Evolutionary conservation across 179 eudicot species (phyloP).

Genomic region (Beta lomatogona): DNA sequence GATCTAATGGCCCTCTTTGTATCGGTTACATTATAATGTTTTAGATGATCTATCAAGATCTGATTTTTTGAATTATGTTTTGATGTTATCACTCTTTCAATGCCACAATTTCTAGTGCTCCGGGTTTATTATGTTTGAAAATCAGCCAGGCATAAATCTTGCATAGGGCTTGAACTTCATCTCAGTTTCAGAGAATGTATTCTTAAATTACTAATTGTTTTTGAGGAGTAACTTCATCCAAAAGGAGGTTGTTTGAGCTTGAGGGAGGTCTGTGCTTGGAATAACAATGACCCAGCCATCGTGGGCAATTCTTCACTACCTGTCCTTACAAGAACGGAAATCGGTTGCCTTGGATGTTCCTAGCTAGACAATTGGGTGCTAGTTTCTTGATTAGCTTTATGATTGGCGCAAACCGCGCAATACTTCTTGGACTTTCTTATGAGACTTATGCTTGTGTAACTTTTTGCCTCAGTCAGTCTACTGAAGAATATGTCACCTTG

Average conservation of each 20-base stretch:
- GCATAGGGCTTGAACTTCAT: not conserved
- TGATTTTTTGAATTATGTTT: not conserved
- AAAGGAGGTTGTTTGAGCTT: too few species aligned
- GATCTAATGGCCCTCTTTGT: constrained; percentile 5
- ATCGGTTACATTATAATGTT: not conserved
- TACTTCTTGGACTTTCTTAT: not conserved
- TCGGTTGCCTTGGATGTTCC: not conserved
- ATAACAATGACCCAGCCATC: not conserved
- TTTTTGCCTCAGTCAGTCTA: constrained; percentile 8
- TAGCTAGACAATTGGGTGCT: not conserved
- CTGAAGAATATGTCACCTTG: constrained; percentile 19
- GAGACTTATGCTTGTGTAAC: not conserved
- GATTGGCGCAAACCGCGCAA: not conserved
- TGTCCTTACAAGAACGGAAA: not conserved
- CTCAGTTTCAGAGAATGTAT: not conserved
- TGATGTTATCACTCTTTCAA: not conserved
- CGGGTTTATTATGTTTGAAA: not conserved
- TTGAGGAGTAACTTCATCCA: too few species aligned
- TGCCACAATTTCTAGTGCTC: not conserved
- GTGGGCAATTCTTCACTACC: not conserved
- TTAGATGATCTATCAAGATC: not conserved
- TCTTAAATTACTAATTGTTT: too few species aligned
- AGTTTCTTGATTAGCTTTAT: constrained; percentile 8
- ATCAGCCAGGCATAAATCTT: not conserved
- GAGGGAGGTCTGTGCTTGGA: too few species aligned